Evolutionary conservation across 2,329 filamentous ascomycete genomes (phyloP), one percentile per base, ranked within the genome.

Genomic region (Sporothrix pseudoabietina): DNA sequence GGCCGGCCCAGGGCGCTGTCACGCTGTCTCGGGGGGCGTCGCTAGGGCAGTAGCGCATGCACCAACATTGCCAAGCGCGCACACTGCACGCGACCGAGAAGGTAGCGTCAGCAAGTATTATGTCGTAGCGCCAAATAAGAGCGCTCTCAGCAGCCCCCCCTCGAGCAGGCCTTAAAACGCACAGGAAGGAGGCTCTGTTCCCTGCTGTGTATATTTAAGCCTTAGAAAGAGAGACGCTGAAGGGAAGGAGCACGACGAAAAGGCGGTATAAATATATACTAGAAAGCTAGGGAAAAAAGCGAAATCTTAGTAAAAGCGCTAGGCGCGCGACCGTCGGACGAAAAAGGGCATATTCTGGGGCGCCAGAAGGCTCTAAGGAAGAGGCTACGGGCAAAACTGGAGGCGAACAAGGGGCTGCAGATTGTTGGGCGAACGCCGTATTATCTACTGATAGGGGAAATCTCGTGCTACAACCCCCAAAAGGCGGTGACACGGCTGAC

Each of bases 1-100:
- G 59, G 35, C 35, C 59, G 59, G 59, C 59, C 59, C 59, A 63
- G 59, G 59, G 35, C 19, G 4, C 59, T 63, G 59, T 63, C 59
- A 63, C 59, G 35, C 39, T 63, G 59, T 44, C 35, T 63, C 39
- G 35, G 35, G 32, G 8, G 19, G 9, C 19, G 26, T 65, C 35
- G 39, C 35, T 44, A 65, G 59, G 35, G n/a, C n/a, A 35, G 8
- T 66, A 66, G 61, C 61, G 61, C 61, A 47, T 47, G 39, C 61
- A 47, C 39, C 10, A 44, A 14, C 35, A 22, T 35, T 44, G 59
- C 59, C 59, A 63, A 63, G 59, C n/a, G 44, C 59, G 59, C n/a
- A 65, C 59, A 35, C 59, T 44, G 59, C 59, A 65, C 59, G 59
- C 59, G 59, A 65, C 59, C 44, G 35, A 47, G 39, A 39, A 10